Conservation (phyloP, 805 yeast genomes). For the Nakazawaea molendinolei region DNA sequence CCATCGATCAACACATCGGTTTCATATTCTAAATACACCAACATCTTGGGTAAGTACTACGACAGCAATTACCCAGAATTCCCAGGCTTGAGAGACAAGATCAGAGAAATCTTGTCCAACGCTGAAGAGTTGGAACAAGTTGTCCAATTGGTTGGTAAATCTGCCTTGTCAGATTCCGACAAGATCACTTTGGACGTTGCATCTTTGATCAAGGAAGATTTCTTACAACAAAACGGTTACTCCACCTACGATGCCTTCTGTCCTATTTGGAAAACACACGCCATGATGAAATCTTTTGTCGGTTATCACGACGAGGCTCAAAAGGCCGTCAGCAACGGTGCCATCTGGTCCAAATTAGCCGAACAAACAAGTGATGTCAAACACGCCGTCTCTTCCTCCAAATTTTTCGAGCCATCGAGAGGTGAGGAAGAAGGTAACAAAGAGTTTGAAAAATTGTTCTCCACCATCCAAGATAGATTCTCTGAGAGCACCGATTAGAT, state of each 20-base stretch:
- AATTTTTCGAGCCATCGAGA: slow-evolving; percentile 90
- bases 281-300: slow-evolving; percentile 95
- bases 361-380: slow-evolving; percentile 88
- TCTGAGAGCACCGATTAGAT: slow-evolving; percentile 87
- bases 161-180: slow-evolving; percentile 94
- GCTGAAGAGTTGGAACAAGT: slow-evolving; percentile 99
- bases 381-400: slow-evolving; percentile 89
- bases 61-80: slow-evolving; percentile 85
- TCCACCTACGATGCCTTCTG: slow-evolving; percentile 98
- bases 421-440: slow-evolving; percentile 75
- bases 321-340: slow-evolving; percentile 90
- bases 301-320: slow-evolving; percentile 95
- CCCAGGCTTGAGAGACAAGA: slow-evolving; percentile 82
- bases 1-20: slow-evolving; percentile 96
- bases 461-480: slow-evolving; percentile 80
- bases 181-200: slow-evolving; percentile 95
- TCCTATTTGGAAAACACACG: slow-evolving; percentile 98
- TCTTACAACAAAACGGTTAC: slow-evolving; percentile 98
- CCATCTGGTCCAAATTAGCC: slow-evolving; percentile 86
- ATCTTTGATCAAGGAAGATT: slow-evolving; percentile 88
- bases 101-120: slow-evolving; percentile 88
- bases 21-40: slow-evolving; percentile 95
- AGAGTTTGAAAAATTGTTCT: slow-evolving; percentile 72
- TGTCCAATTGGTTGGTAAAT: slow-evolving; percentile 97
- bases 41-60: slow-evolving; percentile 78